These are phyloP conservation scores for Diaporthe nobilis DNA, from an alignment of 2,329 filamentous ascomycete genomes.

Conservation along the genomic window DNA sequence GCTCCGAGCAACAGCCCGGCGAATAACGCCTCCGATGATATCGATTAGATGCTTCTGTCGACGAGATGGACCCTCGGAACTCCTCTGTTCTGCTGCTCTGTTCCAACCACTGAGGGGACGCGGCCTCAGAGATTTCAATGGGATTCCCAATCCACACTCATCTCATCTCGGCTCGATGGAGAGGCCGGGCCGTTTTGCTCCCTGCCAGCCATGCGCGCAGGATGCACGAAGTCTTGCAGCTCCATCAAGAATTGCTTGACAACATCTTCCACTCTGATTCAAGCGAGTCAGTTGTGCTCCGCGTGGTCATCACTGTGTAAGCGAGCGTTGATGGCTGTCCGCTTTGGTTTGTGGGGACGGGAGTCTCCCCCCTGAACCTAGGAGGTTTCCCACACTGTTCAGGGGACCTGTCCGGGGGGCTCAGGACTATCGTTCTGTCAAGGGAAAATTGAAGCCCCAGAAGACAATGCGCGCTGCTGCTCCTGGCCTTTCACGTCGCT, in stretches of 20 bases:
- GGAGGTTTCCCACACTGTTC: constrained; percentile 24
- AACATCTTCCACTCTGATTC: neutral
- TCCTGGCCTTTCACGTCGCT: neutral
- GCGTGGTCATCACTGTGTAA: constrained; percentile 2
- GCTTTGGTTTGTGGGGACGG: constrained; percentile 27
- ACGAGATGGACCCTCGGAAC: neutral
- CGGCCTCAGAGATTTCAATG: neutral
- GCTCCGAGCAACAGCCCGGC: neutral
- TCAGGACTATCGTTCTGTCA: neutral
- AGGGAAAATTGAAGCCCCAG: constrained; percentile 1
- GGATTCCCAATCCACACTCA: neutral
- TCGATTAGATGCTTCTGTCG: neutral
- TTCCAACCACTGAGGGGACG: neutral
- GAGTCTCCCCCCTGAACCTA: constrained; percentile 25
- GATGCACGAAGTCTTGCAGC: neutral
- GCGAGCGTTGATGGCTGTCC: constrained; percentile 13
- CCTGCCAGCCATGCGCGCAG: neutral
- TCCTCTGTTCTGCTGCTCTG: neutral
- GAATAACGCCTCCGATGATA: neutral
- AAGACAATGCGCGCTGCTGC: neutral
- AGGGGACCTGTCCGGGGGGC: neutral
- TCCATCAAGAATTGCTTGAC: neutral
- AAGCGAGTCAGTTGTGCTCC: constrained; percentile 5
- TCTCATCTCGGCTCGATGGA: neutral
- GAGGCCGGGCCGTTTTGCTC: too few relatives aligned